These are phyloP conservation scores for Polygonum aviculare DNA, from an alignment of 148 eudicot species.

Conservation along the genomic window DNA sequence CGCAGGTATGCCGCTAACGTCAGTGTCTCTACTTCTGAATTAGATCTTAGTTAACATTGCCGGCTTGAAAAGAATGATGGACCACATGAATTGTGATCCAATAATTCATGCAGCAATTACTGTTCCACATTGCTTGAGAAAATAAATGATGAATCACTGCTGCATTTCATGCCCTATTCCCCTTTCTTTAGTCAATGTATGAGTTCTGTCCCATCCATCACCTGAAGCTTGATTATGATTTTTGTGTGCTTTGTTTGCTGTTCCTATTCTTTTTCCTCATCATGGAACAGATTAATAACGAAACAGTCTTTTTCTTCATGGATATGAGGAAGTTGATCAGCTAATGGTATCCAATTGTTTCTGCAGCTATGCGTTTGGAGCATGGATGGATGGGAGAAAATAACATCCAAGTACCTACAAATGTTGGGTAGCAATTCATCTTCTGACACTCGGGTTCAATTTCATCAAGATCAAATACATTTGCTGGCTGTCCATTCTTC, in stretches of 20 bases:
- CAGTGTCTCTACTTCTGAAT: background rate
- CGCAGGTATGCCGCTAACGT: conserved; percentile 29
- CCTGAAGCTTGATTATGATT: background rate
- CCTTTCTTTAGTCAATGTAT: background rate
- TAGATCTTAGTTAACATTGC: background rate
- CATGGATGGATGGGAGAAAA: conserved; percentile 35
- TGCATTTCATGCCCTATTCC: background rate
- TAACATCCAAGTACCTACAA: conserved; percentile 22
- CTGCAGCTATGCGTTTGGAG: conserved; percentile 34
- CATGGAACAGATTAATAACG: background rate
- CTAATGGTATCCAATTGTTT: background rate
- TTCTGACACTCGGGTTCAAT: conserved; percentile 6
- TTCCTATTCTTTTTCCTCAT: background rate
- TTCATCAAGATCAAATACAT: conserved; percentile 14
- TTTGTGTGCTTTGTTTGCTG: background rate
- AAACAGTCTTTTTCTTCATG: background rate
- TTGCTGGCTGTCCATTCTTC: conserved; percentile 5
- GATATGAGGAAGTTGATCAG: background rate
- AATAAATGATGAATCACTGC: background rate
- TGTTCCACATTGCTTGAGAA: background rate
- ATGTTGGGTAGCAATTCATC: conserved; percentile 22
- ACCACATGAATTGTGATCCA: background rate
- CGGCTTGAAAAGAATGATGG: background rate
- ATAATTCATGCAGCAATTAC: background rate
- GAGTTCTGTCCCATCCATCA: background rate